These are phyloP conservation scores for Penicillium sp. DNA, from an alignment of 2,329 filamentous ascomycete genomes.

Conservation along the genomic window DNA sequence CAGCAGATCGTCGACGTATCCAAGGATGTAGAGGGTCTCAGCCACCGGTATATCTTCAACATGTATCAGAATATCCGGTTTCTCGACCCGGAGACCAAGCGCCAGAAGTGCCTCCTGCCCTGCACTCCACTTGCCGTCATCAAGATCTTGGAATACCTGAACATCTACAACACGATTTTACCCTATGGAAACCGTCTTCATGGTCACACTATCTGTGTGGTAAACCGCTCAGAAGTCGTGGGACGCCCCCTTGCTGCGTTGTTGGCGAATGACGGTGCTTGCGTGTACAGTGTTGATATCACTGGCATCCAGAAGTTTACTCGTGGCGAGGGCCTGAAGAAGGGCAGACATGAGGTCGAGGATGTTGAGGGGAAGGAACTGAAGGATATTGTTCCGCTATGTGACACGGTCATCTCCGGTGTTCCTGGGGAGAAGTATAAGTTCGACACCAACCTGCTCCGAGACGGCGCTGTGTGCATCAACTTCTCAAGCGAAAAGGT, in stretches of 20 bases:
- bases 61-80: slow-evolving; percentile 99
- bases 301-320: slow-evolving; percentile 92
- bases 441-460: slow-evolving; percentile 79
- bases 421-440: slow-evolving; percentile 90
- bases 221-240: slow-evolving; percentile 96
- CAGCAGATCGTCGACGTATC: slow-evolving; percentile 88
- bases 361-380: slow-evolving; percentile 81
- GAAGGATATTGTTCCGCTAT: slow-evolving; percentile 80
- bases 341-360: slow-evolving; percentile 82
- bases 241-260: slow-evolving; percentile 90
- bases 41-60: slow-evolving; percentile 94
- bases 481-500: slow-evolving; percentile 94
- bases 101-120: slow-evolving; percentile 89
- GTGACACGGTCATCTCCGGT: slow-evolving; percentile 93
- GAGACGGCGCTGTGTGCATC: slow-evolving; percentile 95
- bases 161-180: slow-evolving; percentile 95
- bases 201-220: slow-evolving; percentile 92
- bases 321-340: slow-evolving; percentile 83
- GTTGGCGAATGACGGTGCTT: slow-evolving; percentile 93
- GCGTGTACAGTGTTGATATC: slow-evolving; percentile 92
- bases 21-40: slow-evolving; percentile 96
- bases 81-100: slow-evolving; percentile 69
- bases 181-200: slow-evolving; percentile 91
- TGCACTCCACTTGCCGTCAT: slow-evolving; percentile 95
- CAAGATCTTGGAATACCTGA: slow-evolving; percentile 94